Evolutionary conservation across 2,329 filamentous ascomycete species (phyloP), one percentile per base, ranked within the genome.

Genomic region (Coniochaeta sp.): DNA sequence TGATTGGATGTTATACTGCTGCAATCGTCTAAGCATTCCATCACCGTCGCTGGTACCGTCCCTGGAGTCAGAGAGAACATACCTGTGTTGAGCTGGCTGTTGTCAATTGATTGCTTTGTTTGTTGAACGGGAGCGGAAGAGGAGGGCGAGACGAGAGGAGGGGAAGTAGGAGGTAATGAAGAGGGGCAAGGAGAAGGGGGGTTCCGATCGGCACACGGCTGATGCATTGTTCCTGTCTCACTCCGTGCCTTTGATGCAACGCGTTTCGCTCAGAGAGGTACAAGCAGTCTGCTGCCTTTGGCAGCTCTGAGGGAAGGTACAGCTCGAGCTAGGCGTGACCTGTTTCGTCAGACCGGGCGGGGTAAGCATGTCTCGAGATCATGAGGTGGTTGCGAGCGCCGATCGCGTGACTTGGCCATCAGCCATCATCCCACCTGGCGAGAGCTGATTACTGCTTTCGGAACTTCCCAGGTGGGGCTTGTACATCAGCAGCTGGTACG

Each of bases 281-380:
- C 54, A 38, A 56, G 34, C 54, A 28, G 47, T 30, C 24, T 26
- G 10, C 30, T 28, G 54, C 30, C n/a, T 36, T 17, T 56, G 54
- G 38, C 30, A 34, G 28, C 54, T 34, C 17, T 3, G 7, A 14
- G 12, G 30, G 28, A 28, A 34, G 26, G 54, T 34, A 56, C 30
- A 10, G 30, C 4, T 17, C 26, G 30, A 24, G 22, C 26, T 36
- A 32, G 32, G 54, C 30, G 5, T 8, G 19, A 38, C 66, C 68
- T 70, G 69, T 72, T 72, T 74, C 71, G 73, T 74, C 73, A 75
- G 73, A 74, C 70, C 72, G 74, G 74, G 74, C 75, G 75, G 75
- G 75, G 75, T 77, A 77, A 56, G 17, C 17, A 30, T 19, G 34
- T 56, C 54, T 72, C 59, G 58, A 40, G 42, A 56, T 56, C 54